Base-by-base conservation (phyloP, 179 eudicot genomes). In the Sideroxylon spinosum region DNA sequence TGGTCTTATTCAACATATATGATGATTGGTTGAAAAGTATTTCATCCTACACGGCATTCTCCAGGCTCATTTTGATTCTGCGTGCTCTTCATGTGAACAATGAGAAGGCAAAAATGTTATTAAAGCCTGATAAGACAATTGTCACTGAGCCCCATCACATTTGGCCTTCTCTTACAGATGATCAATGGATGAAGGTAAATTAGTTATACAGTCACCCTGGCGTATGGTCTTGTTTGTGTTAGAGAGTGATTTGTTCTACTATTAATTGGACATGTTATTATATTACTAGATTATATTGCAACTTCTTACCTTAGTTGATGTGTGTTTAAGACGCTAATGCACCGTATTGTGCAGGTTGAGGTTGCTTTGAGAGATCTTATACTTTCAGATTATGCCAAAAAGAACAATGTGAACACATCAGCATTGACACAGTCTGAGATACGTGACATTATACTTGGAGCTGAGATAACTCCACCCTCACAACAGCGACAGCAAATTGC, bases 401-500 rank as follows among this genome's bases (percentile, higher is more conserved):
- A 96, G 90, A 96, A 96, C 82, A 96, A 96, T 73, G 99, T 96
- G 71, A 96, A 92, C 82, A 94, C 99, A 13, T 94, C 99, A 53
- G 96, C 99, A 61, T 84, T 96, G 75, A 96, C 99, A 3, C 97
- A 93, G 65, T 96, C 99, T 72, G 99, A 96, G 83, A 94, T 96
- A 61, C 97, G 98, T 76, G 99, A 96, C 85, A 92, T 96, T 13
- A 96, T 96, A 22, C 99, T 96, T 84, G 99, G 99, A 76, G 99
- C 99, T 60, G 99, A 96, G 85, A 96, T 96, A 60, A 94, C 99
- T 69, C 99, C 98, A 20, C 98, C 98, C 4, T 96, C 97, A 48
- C 99, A 96, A 81, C 99, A 96, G 83, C 86, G 99, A 32, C 99
- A 96, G 77, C 99, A 96, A 72, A 96, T 96, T 80, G 99, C 99